These are phyloP conservation scores for Trichoderma atroviride DNA, from an alignment of 2,329 filamentous ascomycete species.

Conservation along the genomic window DNA sequence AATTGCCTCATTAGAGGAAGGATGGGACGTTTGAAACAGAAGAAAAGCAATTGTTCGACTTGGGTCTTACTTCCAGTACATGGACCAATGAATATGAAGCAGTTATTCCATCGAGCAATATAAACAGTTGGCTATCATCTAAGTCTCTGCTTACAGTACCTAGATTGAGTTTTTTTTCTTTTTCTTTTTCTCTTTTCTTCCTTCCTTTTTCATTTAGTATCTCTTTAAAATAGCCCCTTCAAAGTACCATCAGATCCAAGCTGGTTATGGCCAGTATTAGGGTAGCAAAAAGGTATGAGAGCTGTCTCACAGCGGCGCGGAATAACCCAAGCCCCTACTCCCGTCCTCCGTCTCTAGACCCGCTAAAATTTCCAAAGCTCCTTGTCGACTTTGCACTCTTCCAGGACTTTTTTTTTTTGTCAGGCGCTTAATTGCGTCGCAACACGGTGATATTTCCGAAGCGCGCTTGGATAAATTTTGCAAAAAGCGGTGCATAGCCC, in stretches of 20 bases:
- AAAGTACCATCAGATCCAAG: not conserved
- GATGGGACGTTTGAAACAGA: no score
- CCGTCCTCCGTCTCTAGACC: constrained; percentile 3
- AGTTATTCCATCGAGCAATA: not conserved
- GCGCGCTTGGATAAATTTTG: constrained; percentile 5
- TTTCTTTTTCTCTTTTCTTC: no score
- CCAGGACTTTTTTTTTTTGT: not conserved
- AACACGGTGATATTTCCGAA: not conserved
- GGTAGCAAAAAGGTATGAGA: not conserved
- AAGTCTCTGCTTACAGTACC: not conserved
- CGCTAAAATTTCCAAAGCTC: constrained; percentile 27
- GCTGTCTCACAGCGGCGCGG: constrained; percentile 6
- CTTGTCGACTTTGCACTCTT: constrained; percentile 17
- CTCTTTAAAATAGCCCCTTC: not conserved
- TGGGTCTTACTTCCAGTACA: not conserved
- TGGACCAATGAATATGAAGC: no score
- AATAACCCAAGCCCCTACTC: constrained; percentile 16
- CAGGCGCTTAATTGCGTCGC: constrained; percentile 21
- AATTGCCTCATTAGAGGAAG: not conserved
- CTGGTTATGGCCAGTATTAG: not conserved
- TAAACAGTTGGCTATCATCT: not conserved
- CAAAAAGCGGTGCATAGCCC: not conserved
- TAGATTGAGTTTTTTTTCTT: no score
- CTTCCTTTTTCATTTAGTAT: not conserved
- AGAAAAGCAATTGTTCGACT: not conserved